Evolutionary conservation across 2,329 filamentous ascomycete species (phyloP), one percentile per base, ranked within the genome.

Genomic region (Fusarium sp.): DNA sequence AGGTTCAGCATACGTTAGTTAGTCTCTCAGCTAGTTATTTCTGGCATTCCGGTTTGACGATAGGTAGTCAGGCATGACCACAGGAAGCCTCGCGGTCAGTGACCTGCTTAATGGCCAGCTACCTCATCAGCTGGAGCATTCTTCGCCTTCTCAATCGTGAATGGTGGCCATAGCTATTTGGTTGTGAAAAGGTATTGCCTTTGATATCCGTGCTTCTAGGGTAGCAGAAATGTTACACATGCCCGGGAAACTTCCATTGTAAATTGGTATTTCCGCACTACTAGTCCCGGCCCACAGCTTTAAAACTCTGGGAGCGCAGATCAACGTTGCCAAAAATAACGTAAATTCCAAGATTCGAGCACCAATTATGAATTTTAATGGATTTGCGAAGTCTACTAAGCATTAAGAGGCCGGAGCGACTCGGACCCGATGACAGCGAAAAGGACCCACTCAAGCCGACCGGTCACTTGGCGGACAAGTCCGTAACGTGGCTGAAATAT

Each of bases 281-380:
- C 35, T n/a, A 41, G 10, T 19, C 37, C 38, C 25, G 19, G 25
- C 18, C 33, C 23, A 35, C 8, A 23, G 25, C 29, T 52, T 21
- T 12, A 4, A 29, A 44, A n/a, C 18, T 31, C 27, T 25, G 10
- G 48, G 19, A 19, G 38, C 10, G 42, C 21, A 21, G 39, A 41
- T 38, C 35, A 45, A 10, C 19, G 35, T n/a, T 73, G 10, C 71
- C 67, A 73, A 73, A 72, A 72, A 72, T 69, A 73, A 69, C 23
- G 46, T 27, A 19, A 27, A n/a, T n/a, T 35, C 25, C 25, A n/a
- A 54, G 56, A 49, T 46, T 37, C 38, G 31, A 44, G 42, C n/a
- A 29, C 60, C 39, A 49, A 64, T 41, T 41, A 69, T 49, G 42
- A 41, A 51, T 61, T 41, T 48, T 21, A 23, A 56, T 27, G 59